Evolutionary conservation across 257 asterid genomes (phyloP).

Genomic region (Orobanche coerulescens): DNA sequence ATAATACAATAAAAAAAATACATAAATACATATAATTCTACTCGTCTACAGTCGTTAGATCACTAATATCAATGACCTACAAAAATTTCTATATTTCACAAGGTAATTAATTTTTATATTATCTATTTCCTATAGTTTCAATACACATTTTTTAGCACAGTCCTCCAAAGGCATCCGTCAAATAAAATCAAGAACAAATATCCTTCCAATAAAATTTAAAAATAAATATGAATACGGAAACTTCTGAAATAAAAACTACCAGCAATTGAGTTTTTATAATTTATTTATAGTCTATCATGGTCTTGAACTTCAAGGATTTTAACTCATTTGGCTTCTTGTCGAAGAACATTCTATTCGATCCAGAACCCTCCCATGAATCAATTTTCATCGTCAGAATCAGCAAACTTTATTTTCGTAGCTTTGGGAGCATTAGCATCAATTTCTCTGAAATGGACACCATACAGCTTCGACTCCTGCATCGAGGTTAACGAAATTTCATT

Average conservation of each 20-base stretch:
- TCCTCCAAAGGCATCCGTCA: not conserved
- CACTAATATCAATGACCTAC: no score
- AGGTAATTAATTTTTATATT: no score
- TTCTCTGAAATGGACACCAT: conserved; percentile 94
- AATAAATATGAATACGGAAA: not conserved
- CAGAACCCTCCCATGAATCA: conserved; percentile 24
- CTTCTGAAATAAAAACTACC: conserved; percentile 5
- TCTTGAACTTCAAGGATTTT: not conserved
- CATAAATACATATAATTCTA: no score
- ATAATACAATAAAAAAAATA: no score
- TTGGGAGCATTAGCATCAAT: conserved; percentile 82
- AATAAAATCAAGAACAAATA: not conserved
- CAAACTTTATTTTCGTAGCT: conserved; percentile 72
- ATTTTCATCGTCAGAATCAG: conserved; percentile 64
- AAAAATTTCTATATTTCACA: no score
- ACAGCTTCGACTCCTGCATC: conserved; percentile 85
- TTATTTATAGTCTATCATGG: not conserved
- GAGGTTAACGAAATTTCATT: not conserved
- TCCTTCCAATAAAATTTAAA: not conserved
- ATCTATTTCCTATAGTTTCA: no score
- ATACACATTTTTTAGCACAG: not conserved
- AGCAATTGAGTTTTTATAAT: not conserved
- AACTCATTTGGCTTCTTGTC: not conserved
- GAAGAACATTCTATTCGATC: not conserved
- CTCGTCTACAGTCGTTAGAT: no score